Percentiles rank a stretch among this genome's conserved stretches.
These are phyloP conservation scores for Epichloe baconii DNA, from an alignment of 2,329 filamentous ascomycete genomes.

Conservation along the genomic window DNA sequence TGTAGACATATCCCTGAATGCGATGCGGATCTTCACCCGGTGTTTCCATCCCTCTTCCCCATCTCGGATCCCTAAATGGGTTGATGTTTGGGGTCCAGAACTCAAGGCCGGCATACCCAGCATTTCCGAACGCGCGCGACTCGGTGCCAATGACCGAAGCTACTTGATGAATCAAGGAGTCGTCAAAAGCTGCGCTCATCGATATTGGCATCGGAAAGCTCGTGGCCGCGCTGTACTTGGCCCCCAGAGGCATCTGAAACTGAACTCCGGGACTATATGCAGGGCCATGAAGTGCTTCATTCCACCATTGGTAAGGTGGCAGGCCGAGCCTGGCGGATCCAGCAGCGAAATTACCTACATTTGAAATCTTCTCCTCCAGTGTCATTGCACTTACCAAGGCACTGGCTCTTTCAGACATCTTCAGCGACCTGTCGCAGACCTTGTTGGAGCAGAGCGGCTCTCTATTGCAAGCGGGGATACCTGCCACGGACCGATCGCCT, in stretches of 20 bases:
- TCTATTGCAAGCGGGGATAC: slow-evolving; percentile 10
- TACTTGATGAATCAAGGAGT: slow-evolving; percentile 43
- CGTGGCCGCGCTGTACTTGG: slow-evolving; percentile 42
- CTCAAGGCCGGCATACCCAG: slow-evolving; percentile 38
- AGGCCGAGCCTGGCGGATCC: slow-evolving; percentile 35
- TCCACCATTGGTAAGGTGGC: slow-evolving; percentile 48
- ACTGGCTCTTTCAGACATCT: slow-evolving; percentile 14
- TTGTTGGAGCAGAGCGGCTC: slow-evolving; percentile 15
- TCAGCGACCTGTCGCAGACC: slow-evolving; percentile 33
- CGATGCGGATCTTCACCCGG: slow-evolving; percentile 43
- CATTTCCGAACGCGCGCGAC: slow-evolving; percentile 52
- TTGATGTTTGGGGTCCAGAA: slow-evolving; percentile 59
- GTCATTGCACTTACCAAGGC: slow-evolving; percentile 15
- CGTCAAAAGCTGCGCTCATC: slow-evolving; percentile 50
- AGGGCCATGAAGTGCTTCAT: slow-evolving; percentile 49
- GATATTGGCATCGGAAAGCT: slow-evolving; percentile 53
- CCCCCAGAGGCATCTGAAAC: slow-evolving; percentile 12
- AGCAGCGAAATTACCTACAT: slow-evolving; percentile 1
- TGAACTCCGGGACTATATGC: slow-evolving; percentile 23
- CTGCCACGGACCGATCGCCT: slow-evolving; percentile 1
- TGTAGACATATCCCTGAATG: slow-evolving; percentile 33
- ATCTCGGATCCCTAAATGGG: slow-evolving; percentile 48
- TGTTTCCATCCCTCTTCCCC: slow-evolving; percentile 49
- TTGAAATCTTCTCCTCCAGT: background rate
- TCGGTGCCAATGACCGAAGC: slow-evolving; percentile 44